Base-by-base conservation (phyloP, 768 basidiomycete species). In the Favolaschia claudopus region DNA sequence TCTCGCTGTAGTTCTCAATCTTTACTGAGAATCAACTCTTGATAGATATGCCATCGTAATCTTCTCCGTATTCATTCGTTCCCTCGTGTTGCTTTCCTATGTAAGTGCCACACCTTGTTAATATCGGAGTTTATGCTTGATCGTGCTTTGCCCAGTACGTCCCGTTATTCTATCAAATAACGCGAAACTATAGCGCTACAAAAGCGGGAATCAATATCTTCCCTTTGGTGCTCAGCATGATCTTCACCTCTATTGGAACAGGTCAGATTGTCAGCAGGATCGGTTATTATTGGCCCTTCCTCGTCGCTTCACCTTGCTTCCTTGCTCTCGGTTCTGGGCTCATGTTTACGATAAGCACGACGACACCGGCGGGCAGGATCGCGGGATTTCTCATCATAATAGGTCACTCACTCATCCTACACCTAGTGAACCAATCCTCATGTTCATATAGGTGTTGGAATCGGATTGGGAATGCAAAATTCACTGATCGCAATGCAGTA, bases 301-400 rank as follows among this genome's bases (percentile, higher is more conserved):
- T n/a, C 4, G 7, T 27, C 20, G 17, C 32, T 44, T 7, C 34
- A 33, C 29, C 29, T 22, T n/a, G n/a, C n/a, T n/a, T n/a, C n/a
- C n/a, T n/a, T n/a, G n/a, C n/a, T n/a, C n/a, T 58, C 28, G 56
- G 56, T n/a, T 17, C 40, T 45, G 58, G 58, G 4, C 58, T 60
- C 25, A 36, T 60, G 9, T 60, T 39, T 22, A 54, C 58, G 5
- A 20, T 55, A 14, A 19, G 38, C 17, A 28, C 46, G 10, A 43
- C 22, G n/a, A 40, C 58, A 13, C 24, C 20, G 14, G 42, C 39
- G 12, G 42, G 27, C 10, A 34, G 54, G 22, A 36, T 39, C 32
- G 33, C 54, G 31, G 28, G 40, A 25, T 58, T 32, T 40, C 22
- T 50, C 25, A 58, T 58, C 4, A n/a, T n/a, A n/a, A n/a, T n/a